Percentiles rank a stretch among this genome's conserved stretches.
Conservation (phyloP, 805 yeast genomes). For the Kurtzmaniella fragi region DNA sequence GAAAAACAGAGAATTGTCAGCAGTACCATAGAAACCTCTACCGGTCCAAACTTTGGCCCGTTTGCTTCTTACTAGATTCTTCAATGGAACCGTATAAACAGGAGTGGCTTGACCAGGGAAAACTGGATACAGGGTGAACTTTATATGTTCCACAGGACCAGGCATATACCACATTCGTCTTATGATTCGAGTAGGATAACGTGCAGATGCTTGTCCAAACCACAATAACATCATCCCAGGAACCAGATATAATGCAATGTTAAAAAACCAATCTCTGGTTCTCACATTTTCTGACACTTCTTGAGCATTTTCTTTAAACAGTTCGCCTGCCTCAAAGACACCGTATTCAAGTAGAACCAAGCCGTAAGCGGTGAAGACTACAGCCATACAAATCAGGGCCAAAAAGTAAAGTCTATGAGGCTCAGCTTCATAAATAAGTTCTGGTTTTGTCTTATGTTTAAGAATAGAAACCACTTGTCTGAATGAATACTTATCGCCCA, state of each 20-base stretch:
- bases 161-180: slow-evolving; percentile 78
- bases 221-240: slow-evolving; percentile 23
- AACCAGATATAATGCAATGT: slow-evolving; percentile 21
- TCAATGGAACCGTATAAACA: slow-evolving; percentile 60
- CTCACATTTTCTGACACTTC: slow-evolving; percentile 41
- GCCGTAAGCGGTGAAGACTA: slow-evolving; percentile 67
- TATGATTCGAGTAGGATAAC: slow-evolving; percentile 63
- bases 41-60: slow-evolving; percentile 76
- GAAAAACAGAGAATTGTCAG: slow-evolving; percentile 69
- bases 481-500: slow-evolving; percentile 51
- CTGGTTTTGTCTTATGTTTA: slow-evolving; percentile 54
- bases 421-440: slow-evolving; percentile 76
- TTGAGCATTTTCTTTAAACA: slow-evolving; percentile 48
- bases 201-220: slow-evolving; percentile 25
- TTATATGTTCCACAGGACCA: slow-evolving; percentile 49
- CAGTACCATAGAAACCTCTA: slow-evolving; percentile 82
- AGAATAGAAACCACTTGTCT: slow-evolving; percentile 58
- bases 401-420: slow-evolving; percentile 75
- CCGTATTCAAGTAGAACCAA: slow-evolving; percentile 56
- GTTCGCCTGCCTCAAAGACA: slow-evolving; percentile 43
- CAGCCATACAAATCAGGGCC: slow-evolving; percentile 61
- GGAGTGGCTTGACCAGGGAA: slow-evolving; percentile 77
- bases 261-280: slow-evolving; percentile 32
- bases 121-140: slow-evolving; percentile 70
- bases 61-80: slow-evolving; percentile 48